Evolutionary conservation across 768 basidiomycete species (phyloP).

Genomic region (Mycena polygramma): DNA sequence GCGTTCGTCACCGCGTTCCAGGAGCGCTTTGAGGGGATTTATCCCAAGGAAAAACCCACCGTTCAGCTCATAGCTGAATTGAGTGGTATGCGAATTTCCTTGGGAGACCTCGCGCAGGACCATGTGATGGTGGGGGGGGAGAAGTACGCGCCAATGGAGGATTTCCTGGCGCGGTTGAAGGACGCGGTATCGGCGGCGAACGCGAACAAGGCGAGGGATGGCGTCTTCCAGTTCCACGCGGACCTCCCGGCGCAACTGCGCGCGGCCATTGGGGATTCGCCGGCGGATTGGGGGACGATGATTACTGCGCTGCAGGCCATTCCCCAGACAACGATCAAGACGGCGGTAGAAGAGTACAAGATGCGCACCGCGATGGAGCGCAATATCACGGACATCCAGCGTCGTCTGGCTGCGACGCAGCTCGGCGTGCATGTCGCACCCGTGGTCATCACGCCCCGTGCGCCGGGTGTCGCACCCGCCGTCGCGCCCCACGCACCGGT

Average conservation of each 20-base stretch:
- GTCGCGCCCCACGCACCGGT: too few species aligned
- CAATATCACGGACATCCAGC: background rate
- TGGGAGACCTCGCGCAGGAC: background rate
- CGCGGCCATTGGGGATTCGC: background rate
- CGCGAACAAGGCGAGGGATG: background rate
- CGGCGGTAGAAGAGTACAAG: background rate
- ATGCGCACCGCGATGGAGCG: background rate
- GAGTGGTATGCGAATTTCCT: slow-evolving; percentile 6
- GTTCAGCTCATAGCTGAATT: slow-evolving; percentile 13
- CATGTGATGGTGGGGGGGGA: background rate
- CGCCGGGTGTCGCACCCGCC: too few species aligned
- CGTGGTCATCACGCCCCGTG: background rate
- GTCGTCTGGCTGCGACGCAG: background rate
- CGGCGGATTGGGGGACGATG: background rate
- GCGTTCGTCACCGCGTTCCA: background rate
- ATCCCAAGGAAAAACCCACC: background rate
- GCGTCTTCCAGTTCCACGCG: background rate
- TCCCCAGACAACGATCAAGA: background rate
- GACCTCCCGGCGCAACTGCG: background rate
- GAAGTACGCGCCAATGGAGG: background rate
- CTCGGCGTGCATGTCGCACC: background rate
- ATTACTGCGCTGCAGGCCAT: background rate
- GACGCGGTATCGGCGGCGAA: background rate
- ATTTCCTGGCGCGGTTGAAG: background rate
- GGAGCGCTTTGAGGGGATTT: background rate